Evolutionary conservation across 352 stramenopile species (phyloP), one percentile per base, ranked within the genome.

Genomic region (Pythium dissotocum): DNA sequence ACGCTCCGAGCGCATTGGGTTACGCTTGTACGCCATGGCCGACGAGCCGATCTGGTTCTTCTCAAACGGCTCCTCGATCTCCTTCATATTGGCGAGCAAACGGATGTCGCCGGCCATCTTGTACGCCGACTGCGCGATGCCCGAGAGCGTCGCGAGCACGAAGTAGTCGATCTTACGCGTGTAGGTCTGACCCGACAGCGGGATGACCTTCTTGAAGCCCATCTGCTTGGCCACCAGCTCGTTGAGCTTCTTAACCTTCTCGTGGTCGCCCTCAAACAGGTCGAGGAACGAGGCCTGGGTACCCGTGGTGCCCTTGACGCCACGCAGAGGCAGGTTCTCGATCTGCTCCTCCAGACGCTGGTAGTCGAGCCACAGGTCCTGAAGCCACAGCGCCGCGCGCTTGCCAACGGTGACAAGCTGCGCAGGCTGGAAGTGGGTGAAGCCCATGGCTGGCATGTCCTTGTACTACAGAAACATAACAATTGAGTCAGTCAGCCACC

Each of bases 1-100:
- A 69, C 98, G 92, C 79, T 99, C 98, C 58, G 85, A 98, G 52
- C 98, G 92, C 98, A 99, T 99, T 54, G 97, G 98, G 85, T 99
- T 99, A 65, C 98, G 94, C 85, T 99, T 99, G 93, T 99, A 99
- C 0, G 98, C 97, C 98, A 99, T 99, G 54, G 98, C 98, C 40
- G 91, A 98, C 35, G 93, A 99, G 10, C 98, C 98, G 70, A 99
- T 99, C 77, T 88, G 55, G 79, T 96, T 96, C 82, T 96, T 97
- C 75, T 94, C 90, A 63, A 97, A 97, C 42, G 90, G 90, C 73
- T 97, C 92, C 63, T 99, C 97, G 28, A 99, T 98, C 78, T 99
- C 97, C 83, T 99, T 99, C 78, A 99, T 95, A 82, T 99, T 99
- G 26, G 97, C 97, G 35, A 99, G 87, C 16, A 99, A 87, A 72